Percentiles rank a stretch among this genome's conserved stretches.
phyloP scores from a whole-genome alignment of 208 protist genomes.

The Crithidia fasciculata region DNA sequence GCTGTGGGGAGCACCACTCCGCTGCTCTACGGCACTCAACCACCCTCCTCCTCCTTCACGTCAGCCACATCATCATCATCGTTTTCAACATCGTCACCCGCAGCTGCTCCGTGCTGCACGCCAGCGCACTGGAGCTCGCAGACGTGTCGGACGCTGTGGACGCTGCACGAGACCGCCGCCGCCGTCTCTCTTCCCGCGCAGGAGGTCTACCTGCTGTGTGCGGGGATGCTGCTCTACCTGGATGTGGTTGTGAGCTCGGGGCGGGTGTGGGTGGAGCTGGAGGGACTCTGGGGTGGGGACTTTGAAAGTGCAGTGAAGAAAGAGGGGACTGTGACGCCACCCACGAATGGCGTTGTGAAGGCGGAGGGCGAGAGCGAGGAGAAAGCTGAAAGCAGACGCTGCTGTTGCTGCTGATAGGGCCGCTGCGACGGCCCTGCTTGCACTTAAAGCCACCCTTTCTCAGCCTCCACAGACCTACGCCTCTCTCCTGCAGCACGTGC shows the following conservation, averaged over 20 bases:
- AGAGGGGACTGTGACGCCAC: neutral
- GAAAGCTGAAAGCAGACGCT: neutral
- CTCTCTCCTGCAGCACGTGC: conserved; percentile 24
- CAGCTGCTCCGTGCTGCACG: neutral
- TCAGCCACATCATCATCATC: neutral
- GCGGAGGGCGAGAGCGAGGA: neutral
- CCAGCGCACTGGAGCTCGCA: conserved; percentile 26
- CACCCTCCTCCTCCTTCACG: conserved; percentile 1
- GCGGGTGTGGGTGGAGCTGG: conserved; percentile 28
- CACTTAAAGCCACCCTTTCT: conserved; percentile 18
- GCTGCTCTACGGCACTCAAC: conserved; percentile 20
- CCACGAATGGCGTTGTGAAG: neutral
- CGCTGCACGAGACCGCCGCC: conserved; percentile 37
- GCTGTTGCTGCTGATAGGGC: neutral
- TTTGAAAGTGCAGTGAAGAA: neutral
- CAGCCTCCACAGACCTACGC: conserved; percentile 31
- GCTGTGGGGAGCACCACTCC: conserved; percentile 16
- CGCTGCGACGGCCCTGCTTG: neutral
- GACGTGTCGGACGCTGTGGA: conserved; percentile 31
- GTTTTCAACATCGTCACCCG: too few species aligned
- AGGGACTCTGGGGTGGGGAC: conserved; percentile 24
- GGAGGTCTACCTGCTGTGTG: conserved; percentile 53
- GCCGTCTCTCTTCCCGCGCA: conserved; percentile 50
- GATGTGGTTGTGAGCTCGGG: conserved; percentile 40
- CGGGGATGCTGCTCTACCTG: conserved; percentile 55